A percentile compares a stretch with the other conserved stretches of the same genome.
These are phyloP conservation scores for Takakia lepidozioides DNA, from an alignment of 225 moss, liverwort and hornwort species.

Conservation along the genomic window DNA sequence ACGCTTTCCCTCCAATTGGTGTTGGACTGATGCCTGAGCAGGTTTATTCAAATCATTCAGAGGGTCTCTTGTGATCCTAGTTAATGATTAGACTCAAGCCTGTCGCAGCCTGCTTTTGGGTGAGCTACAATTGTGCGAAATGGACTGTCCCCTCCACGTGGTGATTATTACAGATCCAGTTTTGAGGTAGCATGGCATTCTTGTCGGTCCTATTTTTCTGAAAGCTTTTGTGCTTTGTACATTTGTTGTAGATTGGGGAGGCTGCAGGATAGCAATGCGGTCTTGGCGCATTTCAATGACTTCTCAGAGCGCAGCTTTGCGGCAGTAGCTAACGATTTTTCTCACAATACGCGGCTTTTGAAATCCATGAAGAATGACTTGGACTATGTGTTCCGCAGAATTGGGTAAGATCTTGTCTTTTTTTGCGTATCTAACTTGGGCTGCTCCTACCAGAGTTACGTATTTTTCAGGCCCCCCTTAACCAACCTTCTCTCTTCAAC, in stretches of 20 bases:
- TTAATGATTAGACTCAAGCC: too few species aligned
- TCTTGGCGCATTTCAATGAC: constrained; percentile 95
- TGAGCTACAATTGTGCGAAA: background rate
- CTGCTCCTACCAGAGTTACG: background rate
- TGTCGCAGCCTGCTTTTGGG: background rate
- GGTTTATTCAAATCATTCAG: too few species aligned
- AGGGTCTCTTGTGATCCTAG: too few species aligned
- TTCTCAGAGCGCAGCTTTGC: constrained; percentile 87
- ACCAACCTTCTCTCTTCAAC: background rate
- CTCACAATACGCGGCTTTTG: constrained; percentile 73
- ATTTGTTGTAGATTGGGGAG: constrained; percentile 57
- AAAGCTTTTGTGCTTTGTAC: background rate
- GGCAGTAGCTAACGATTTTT: constrained; percentile 81
- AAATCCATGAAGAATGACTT: constrained; percentile 76
- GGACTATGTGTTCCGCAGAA: constrained; percentile 75
- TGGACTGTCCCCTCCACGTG: background rate
- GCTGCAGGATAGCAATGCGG: constrained; percentile 97
- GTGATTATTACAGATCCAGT: background rate
- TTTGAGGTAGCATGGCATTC: too few species aligned
- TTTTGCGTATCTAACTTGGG: background rate
- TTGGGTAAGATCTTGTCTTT: constrained; percentile 42
- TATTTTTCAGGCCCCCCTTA: background rate
- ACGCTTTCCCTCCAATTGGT: too few species aligned
- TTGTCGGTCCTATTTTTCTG: background rate
- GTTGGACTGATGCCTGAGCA: too few species aligned